phyloP scores from a whole-genome alignment of 2,329 filamentous ascomycete genomes.

The Penicillium oxalicum region DNA sequence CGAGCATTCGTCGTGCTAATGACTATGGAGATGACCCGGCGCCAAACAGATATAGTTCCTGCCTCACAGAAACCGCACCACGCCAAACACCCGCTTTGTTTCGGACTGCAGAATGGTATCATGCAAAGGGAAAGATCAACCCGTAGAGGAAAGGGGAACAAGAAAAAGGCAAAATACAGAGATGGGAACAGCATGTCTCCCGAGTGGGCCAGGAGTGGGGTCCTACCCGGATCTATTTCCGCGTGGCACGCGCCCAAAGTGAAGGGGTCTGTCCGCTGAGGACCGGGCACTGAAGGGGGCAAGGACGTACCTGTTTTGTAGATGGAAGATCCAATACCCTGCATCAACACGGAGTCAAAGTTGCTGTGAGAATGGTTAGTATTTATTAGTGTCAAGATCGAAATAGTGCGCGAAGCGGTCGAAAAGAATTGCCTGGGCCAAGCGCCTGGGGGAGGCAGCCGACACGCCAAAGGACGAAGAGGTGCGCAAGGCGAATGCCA shows the following conservation, averaged over 20 bases:
- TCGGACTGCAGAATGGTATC: slow-evolving; percentile 2
- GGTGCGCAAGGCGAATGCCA: neutral
- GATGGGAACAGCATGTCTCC: neutral
- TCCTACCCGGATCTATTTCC: neutral
- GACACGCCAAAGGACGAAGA: neutral
- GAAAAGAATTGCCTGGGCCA: neutral
- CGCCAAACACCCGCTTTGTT: neutral
- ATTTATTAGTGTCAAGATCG: neutral
- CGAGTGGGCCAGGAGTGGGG: neutral
- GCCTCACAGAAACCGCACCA: neutral
- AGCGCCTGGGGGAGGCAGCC: too few species aligned
- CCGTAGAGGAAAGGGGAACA: neutral
- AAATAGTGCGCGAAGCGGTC: neutral
- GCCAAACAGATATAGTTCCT: neutral
- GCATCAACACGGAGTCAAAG: neutral
- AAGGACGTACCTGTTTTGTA: neutral
- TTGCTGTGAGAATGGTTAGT: slow-evolving; percentile 1
- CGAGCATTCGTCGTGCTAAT: too few species aligned
- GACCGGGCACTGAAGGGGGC: neutral
- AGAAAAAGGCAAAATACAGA: neutral
- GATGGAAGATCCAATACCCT: neutral
- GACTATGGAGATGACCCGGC: neutral
- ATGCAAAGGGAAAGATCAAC: neutral
- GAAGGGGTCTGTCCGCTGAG: neutral
- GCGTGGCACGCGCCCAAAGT: neutral